Percentiles rank a stretch among this genome's conserved stretches.
Evolutionary conservation across 495 filamentous ascomycete genomes (phyloP).

Genomic region (Halenospora varia): DNA sequence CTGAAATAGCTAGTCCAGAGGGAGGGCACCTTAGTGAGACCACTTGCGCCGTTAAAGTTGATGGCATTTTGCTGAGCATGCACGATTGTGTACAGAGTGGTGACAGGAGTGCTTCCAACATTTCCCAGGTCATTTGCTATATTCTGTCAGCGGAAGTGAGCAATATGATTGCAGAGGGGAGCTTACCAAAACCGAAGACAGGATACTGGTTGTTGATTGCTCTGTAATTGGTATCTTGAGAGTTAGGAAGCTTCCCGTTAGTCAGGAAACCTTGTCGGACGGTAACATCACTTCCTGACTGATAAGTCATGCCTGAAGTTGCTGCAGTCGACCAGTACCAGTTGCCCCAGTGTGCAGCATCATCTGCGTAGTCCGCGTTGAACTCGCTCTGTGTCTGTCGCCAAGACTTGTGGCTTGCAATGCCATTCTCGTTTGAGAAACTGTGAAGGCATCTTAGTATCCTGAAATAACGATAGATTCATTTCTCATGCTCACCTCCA

Average conservation of each 20-base stretch:
- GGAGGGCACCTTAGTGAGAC: constrained; percentile 64
- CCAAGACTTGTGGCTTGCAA: constrained; percentile 51
- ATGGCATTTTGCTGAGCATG: constrained; percentile 74
- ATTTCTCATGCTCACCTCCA: constrained; percentile 13
- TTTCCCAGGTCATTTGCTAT: constrained; percentile 62
- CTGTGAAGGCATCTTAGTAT: constrained; percentile 35
- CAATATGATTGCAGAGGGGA: not conserved
- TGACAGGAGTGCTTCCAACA: constrained; percentile 27
- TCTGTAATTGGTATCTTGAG: constrained; percentile 61
- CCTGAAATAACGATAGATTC: not conserved
- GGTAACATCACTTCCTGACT: constrained; percentile 61
- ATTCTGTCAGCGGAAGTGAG: not conserved
- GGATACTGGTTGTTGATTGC: constrained; percentile 73
- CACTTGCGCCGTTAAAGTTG: constrained; percentile 69
- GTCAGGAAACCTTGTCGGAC: constrained; percentile 65
- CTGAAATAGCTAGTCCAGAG: constrained; percentile 71
- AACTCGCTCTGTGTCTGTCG: constrained; percentile 35
- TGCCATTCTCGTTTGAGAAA: constrained; percentile 28
- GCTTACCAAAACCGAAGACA: constrained; percentile 70
- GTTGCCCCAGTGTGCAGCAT: constrained; percentile 73
- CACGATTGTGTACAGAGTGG: constrained; percentile 72
- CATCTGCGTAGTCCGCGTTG: constrained; percentile 61
- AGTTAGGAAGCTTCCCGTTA: constrained; percentile 59
- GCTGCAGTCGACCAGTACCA: constrained; percentile 61
- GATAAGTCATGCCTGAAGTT: constrained; percentile 41